Conservation (phyloP, 1,284 basidiomycete species). For the Grifola frondosa region DNA sequence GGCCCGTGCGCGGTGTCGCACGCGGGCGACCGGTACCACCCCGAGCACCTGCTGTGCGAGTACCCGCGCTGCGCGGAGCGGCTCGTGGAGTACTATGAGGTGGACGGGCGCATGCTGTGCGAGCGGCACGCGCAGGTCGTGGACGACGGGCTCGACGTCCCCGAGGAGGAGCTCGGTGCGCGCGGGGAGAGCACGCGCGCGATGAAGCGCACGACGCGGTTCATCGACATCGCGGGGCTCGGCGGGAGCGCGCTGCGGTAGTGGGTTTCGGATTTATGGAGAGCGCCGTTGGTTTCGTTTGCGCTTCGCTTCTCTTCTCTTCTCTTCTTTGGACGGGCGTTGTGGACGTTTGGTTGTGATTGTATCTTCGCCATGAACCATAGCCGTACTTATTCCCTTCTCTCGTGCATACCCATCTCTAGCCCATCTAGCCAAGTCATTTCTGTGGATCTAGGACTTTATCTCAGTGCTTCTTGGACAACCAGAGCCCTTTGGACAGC, state of each 20-base stretch:
- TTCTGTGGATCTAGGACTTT: too few species aligned
- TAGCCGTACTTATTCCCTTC: not conserved
- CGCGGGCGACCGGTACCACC: slow-evolving; percentile 77
- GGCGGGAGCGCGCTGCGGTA: slow-evolving; percentile 20
- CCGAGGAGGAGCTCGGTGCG: slow-evolving; percentile 31
- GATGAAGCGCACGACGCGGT: slow-evolving; percentile 63
- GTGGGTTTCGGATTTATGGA: not conserved
- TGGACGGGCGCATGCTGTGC: slow-evolving; percentile 79
- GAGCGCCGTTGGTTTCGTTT: not conserved
- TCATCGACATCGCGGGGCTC: slow-evolving; percentile 43
- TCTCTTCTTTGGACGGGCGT: not conserved
- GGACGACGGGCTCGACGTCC: slow-evolving; percentile 33
- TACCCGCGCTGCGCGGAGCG: slow-evolving; percentile 53
- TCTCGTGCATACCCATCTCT: too few species aligned
- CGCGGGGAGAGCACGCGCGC: slow-evolving; percentile 54
- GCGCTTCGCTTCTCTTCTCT: not conserved
- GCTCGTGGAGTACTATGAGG: slow-evolving; percentile 83
- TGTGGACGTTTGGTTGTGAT: not conserved
- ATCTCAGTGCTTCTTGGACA: too few species aligned
- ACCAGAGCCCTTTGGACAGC: too few species aligned
- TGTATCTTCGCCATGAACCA: not conserved
- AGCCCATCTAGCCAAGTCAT: too few species aligned
- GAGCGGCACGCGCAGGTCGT: slow-evolving; percentile 63
- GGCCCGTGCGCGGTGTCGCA: slow-evolving; percentile 85
- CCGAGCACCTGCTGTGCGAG: slow-evolving; percentile 79